phyloP scores from a whole-genome alignment of 176 grass and related monocot species.

The Musa acuminata region DNA sequence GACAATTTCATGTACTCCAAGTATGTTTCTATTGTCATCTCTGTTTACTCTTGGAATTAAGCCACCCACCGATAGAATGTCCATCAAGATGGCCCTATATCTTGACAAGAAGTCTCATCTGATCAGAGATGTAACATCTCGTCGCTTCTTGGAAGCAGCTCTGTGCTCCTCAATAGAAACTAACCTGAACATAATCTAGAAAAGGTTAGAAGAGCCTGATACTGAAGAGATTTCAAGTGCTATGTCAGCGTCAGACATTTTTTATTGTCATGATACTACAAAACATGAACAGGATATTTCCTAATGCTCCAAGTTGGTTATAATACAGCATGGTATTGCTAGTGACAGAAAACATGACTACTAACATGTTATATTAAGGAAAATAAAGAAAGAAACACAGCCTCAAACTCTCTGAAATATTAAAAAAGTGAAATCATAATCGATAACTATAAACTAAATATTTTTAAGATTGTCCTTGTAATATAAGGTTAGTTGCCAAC shows the following conservation, averaged over 20 bases:
- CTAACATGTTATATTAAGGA: too few species aligned
- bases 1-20: not conserved
- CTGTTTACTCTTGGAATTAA: conserved; percentile 22
- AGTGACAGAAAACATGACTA: too few species aligned
- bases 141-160: too few species aligned
- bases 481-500: not conserved
- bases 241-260: not conserved
- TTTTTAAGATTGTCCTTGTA: not conserved
- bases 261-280: not conserved
- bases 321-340: not conserved
- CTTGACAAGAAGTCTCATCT: conserved; percentile 34
- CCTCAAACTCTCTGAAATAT: too few species aligned
- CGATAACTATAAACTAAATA: not conserved
- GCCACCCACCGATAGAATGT: conserved; percentile 33
- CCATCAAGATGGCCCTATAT: conserved; percentile 3
- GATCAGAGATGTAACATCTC: conserved; percentile 27
- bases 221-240: not conserved
- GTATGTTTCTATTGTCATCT: not conserved
- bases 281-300: not conserved
- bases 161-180: conserved; percentile 56
- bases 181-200: conserved; percentile 41
- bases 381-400: too few species aligned
- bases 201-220: not conserved
- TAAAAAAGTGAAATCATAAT: not conserved
- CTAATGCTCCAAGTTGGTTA: not conserved